Evolutionary conservation across 176 grass and related monocot species (phyloP), one percentile per base, ranked within the genome.

Genomic region (Cymbopogon citratus): DNA sequence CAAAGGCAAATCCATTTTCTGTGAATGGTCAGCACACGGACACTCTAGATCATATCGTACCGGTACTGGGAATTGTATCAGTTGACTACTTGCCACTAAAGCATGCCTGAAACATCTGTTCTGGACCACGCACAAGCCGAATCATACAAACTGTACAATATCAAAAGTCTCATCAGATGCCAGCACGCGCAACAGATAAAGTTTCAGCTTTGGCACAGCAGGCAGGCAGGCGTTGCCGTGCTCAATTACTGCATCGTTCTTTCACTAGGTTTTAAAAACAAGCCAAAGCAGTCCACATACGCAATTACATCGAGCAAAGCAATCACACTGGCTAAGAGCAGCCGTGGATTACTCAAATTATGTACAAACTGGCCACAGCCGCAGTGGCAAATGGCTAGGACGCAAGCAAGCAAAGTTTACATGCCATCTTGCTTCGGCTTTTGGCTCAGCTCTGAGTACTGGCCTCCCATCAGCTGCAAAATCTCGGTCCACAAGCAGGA

Each of bases 401-500:
- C 14, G 27, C 75, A 73, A 23, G 9, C 3, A 18, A 19, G 1
- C 51, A 14, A 1, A 1, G n/a, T 62, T 69, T 39, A 90, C 6
- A 35, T 4, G 9, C 84, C 39, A 84, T 94, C 90, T 83, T 85
- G 51, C 76, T 89, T 98, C 2, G 90, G 92, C 69, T 98, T 95
- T 82, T 86, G 83, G 16, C 95, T 95, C 82, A 95, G 84, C 46
- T 98, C 95, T 0, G 86, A 86, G 76, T 93, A 93, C 16, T 89
- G 84, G 38, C 92, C 95, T 36, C 95, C 95, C 92, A 95, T 84
- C 44, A 98, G 64, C 82, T 93, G 84, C 77, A 98, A 83, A 29
- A 98, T 76, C 80, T 98, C 92, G 74, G 84, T 84, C 95, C 95
- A 95, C 45, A 98, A 40, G 56, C 71, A 76, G 7, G 91, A 83